Evolutionary conservation across 2,329 filamentous ascomycete species (phyloP), one percentile per base, ranked within the genome.

Genomic region (Verticillium albo-atrum): DNA sequence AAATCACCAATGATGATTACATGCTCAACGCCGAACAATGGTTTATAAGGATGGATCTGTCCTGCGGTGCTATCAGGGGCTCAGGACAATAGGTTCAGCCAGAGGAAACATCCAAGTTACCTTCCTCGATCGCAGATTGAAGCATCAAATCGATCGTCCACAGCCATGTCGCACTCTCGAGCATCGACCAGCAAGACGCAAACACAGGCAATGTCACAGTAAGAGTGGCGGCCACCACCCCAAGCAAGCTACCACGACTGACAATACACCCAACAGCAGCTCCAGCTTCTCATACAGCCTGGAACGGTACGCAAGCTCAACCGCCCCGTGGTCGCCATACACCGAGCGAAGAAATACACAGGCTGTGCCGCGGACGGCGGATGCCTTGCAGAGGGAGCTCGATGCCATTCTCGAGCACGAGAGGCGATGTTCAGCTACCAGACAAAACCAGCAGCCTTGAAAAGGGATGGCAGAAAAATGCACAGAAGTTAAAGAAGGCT

Each of bases 261-360:
- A 50, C 42, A 9, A 23, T 12, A 47, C 57, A 58, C 27, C 54
- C 47, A 61, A 60, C 2, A 7, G 28, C 26, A 12, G 54, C 30
- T 17, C 34, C 30, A 6, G 50, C 30, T 14, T 20, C 6, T 15
- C 52, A 15, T 61, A 61, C 53, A 63, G 55, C 53, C 32, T 63
- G 20, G 57, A 52, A 54, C 61, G 60, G 25, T 63, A 58, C 55
- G 23, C 54, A n/a, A 47, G 3, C 28, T 57, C 53, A 52, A 37
- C 55, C 56, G 57, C 60, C 47, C 59, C 61, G 25, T 60, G 57
- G 60, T 55, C 57, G 25, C 10, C 34, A 17, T 57, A 53, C 15
- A 57, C 47, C 37, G 56, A 52, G 25, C 35, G 54, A 42, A 35
- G 32, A 17, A 25, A 7, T 1, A 50, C 42, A 4, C n/a, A n/a